Conservation (phyloP, 495 filamentous ascomycete genomes). For the Viridothelium virens region DNA sequence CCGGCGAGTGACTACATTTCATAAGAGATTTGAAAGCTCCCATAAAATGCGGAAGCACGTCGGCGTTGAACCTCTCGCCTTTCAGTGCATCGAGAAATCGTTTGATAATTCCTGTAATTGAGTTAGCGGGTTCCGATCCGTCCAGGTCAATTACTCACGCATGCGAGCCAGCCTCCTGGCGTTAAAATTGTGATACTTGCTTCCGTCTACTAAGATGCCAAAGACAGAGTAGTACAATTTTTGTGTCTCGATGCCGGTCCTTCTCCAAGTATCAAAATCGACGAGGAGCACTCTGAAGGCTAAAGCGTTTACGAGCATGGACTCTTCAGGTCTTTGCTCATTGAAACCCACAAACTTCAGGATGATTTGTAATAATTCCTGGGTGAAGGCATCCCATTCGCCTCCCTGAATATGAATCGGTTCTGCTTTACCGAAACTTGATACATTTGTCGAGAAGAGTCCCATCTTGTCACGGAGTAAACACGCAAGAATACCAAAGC, state of each 20-base stretch:
- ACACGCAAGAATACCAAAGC: constrained; percentile 77
- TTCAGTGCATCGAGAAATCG: constrained; percentile 84
- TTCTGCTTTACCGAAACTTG: constrained; percentile 38
- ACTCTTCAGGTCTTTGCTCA: constrained; percentile 63
- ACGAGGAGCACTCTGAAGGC: constrained; percentile 87
- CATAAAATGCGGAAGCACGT: constrained; percentile 66
- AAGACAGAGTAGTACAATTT: constrained; percentile 91
- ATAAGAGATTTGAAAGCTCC: constrained; percentile 68
- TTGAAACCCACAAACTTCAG: constrained; percentile 84
- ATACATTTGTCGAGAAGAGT: constrained; percentile 38
- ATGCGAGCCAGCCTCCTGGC: constrained; percentile 74
- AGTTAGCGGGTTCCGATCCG: background rate
- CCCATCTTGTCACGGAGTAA: constrained; percentile 71
- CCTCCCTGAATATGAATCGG: constrained; percentile 45
- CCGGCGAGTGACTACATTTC: constrained; percentile 67
- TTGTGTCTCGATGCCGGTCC: constrained; percentile 62
- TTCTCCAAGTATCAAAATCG: constrained; percentile 86
- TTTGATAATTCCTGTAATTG: constrained; percentile 67
- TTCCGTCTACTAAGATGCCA: constrained; percentile 67
- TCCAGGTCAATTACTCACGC: constrained; percentile 53
- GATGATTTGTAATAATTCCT: constrained; percentile 62
- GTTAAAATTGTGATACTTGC: constrained; percentile 90
- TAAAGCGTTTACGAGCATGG: constrained; percentile 89
- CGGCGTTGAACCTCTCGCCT: constrained; percentile 62
- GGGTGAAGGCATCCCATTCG: constrained; percentile 7